Conservation (phyloP, 305 asterid species). For the Fraxinus albicans region DNA sequence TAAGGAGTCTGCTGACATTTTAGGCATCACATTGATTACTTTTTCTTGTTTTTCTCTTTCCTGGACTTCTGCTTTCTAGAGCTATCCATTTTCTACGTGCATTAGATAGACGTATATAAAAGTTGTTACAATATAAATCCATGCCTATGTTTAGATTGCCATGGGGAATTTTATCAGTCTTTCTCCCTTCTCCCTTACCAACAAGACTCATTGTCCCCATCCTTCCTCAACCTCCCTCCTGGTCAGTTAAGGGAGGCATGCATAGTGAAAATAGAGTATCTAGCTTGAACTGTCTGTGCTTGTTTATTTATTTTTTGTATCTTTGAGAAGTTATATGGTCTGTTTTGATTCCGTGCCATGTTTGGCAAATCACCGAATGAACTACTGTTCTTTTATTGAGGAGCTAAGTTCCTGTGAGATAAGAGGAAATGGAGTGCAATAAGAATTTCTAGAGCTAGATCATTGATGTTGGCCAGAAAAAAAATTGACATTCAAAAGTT, state of each 20-base stretch:
- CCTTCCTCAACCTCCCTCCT: not conserved
- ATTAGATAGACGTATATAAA: not conserved
- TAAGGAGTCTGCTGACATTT: conserved; percentile 31
- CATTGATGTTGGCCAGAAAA: not conserved
- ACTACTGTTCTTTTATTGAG: not conserved
- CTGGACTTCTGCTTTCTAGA: not conserved
- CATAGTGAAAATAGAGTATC: not conserved
- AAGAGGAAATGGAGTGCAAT: not conserved
- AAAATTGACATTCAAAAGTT: not conserved
- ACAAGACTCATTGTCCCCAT: not conserved
- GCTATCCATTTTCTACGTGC: not conserved
- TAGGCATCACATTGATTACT: not conserved
- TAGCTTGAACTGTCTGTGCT: not conserved
- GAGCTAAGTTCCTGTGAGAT: not conserved
- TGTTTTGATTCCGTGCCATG: not conserved
- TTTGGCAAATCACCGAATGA: not conserved
- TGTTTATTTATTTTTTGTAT: not conserved
- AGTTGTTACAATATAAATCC: not conserved
- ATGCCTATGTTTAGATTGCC: not conserved
- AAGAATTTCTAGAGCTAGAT: not conserved
- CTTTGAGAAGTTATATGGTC: not conserved
- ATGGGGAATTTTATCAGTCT: not conserved
- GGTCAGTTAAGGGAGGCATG: not conserved
- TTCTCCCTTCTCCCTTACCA: not conserved
- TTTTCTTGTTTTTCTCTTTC: not conserved